Conservation (phyloP, 2,329 filamentous ascomycete genomes). For the Calonectria fujianensis region DNA sequence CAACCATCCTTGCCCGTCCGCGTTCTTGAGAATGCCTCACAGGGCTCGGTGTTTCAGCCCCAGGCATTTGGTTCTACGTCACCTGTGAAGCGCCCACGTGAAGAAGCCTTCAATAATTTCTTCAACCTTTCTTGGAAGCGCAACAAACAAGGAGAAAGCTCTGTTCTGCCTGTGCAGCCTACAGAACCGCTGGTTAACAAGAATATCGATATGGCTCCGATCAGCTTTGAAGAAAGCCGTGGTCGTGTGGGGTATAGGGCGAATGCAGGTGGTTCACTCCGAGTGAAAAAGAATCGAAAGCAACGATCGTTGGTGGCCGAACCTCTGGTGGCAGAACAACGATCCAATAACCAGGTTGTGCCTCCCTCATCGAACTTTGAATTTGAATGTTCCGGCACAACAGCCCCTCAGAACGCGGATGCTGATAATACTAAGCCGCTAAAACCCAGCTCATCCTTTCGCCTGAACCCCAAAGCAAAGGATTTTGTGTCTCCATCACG, state of each 20-base stretch:
- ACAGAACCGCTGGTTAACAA: not conserved
- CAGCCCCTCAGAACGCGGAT: not conserved
- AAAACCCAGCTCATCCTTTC: not conserved
- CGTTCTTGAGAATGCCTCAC: not conserved
- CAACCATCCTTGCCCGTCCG: not conserved
- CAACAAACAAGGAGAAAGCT: conserved; percentile 36
- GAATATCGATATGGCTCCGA: conserved; percentile 34
- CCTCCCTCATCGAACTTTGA: conserved; percentile 44
- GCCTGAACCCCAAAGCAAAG: conserved; percentile 43
- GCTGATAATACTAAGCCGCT: too few relatives aligned
- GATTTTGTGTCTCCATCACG: conserved; percentile 52
- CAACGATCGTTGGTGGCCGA: conserved; percentile 43
- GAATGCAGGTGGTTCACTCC: conserved; percentile 59
- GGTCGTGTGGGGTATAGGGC: conserved; percentile 52
- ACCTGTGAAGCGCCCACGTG: conserved; percentile 41
- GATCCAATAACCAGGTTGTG: conserved; percentile 25
- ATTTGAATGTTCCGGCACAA: conserved; percentile 33
- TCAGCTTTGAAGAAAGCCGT: conserved; percentile 38
- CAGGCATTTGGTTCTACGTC: conserved; percentile 21
- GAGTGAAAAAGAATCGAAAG: conserved; percentile 57
- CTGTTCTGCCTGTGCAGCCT: not conserved
- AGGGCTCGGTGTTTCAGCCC: not conserved
- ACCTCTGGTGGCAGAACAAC: conserved; percentile 45
- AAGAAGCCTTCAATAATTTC: conserved; percentile 37
- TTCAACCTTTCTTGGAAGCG: conserved; percentile 40